A percentile compares a stretch with the other conserved stretches of the same genome.
Evolutionary conservation across 352 stramenopile genomes (phyloP).

Genomic region (Phytophthora tentaculata): DNA sequence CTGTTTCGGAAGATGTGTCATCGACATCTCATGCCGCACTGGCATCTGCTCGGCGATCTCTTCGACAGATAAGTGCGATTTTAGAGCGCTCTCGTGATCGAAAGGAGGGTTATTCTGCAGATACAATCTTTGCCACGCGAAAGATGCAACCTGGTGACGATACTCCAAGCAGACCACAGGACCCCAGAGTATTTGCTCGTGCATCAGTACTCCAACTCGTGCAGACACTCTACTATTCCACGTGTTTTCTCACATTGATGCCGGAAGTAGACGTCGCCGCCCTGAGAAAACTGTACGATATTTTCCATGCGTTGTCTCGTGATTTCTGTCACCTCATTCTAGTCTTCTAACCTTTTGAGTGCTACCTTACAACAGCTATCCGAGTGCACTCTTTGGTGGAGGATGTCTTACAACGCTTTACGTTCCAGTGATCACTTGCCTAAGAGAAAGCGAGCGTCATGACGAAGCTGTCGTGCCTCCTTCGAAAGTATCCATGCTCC

Average conservation of each 20-base stretch:
- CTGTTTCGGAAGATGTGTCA: slow-evolving; percentile 13
- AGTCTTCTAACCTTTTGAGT: slow-evolving; percentile 7
- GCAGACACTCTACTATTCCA: slow-evolving; percentile 44
- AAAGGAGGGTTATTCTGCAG: slow-evolving; percentile 13
- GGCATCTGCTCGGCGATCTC: slow-evolving; percentile 22
- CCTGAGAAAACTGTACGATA: slow-evolving; percentile 44
- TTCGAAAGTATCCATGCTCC: slow-evolving; percentile 23
- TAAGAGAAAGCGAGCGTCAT: background rate
- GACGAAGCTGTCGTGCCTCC: background rate
- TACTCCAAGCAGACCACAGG: background rate
- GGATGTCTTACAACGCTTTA: slow-evolving; percentile 41
- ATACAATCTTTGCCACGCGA: slow-evolving; percentile 27
- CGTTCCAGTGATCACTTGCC: slow-evolving; percentile 19
- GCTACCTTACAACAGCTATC: slow-evolving; percentile 37
- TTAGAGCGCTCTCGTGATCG: slow-evolving; percentile 21
- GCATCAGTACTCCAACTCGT: slow-evolving; percentile 50
- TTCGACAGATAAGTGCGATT: slow-evolving; percentile 25
- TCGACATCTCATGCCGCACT: slow-evolving; percentile 8
- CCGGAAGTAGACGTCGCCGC: slow-evolving; percentile 21
- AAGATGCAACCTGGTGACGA: background rate
- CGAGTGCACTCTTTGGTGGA: slow-evolving; percentile 35
- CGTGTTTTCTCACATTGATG: slow-evolving; percentile 31
- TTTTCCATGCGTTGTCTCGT: background rate
- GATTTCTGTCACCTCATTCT: background rate
- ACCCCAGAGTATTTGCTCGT: slow-evolving; percentile 33